A percentile compares a stretch with the other conserved stretches of the same genome.
Conservation (phyloP, 2,329 filamentous ascomycete species). For the Xylariaceae sp. region DNA sequence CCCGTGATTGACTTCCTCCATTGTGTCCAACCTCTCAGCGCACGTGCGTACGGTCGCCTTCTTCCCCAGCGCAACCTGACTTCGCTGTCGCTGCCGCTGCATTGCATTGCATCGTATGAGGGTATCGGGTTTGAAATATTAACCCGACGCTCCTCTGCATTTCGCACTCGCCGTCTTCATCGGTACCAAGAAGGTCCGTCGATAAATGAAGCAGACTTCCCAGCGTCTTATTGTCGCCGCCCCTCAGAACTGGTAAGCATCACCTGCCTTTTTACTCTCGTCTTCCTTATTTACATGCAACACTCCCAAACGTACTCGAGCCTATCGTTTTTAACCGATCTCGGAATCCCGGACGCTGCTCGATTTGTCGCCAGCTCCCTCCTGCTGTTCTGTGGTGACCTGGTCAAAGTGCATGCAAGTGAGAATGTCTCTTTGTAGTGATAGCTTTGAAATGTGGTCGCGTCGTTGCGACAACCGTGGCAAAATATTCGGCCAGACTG, state of each 20-base stretch:
- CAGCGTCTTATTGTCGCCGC: constrained; percentile 4
- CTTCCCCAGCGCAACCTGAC: constrained; percentile 6
- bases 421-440: constrained; percentile 16
- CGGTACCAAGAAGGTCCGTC: constrained; percentile 4
- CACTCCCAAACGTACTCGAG: constrained; percentile 1
- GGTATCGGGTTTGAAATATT: constrained; percentile 16
- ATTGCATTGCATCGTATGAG: constrained; percentile 7
- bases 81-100: constrained; percentile 8
- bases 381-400: constrained; percentile 8
- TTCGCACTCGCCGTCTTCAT: constrained; percentile 6
- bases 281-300: neutral
- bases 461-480: constrained; percentile 12
- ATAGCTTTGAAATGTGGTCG: constrained; percentile 15
- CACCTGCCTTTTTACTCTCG: neutral
- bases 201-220: constrained; percentile 2
- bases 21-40: constrained; percentile 1
- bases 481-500: neutral
- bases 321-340: neutral
- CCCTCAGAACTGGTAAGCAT: constrained; percentile 15
- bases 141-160: constrained; percentile 10
- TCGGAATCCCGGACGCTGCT: neutral
- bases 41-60: neutral
- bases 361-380: neutral
- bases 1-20: constrained; percentile 10
- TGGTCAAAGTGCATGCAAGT: constrained; percentile 16